Percentiles rank a stretch among this genome's conserved stretches.
phyloP scores from a whole-genome alignment of 768 basidiomycete species.

The Lentinus tigrinus region DNA sequence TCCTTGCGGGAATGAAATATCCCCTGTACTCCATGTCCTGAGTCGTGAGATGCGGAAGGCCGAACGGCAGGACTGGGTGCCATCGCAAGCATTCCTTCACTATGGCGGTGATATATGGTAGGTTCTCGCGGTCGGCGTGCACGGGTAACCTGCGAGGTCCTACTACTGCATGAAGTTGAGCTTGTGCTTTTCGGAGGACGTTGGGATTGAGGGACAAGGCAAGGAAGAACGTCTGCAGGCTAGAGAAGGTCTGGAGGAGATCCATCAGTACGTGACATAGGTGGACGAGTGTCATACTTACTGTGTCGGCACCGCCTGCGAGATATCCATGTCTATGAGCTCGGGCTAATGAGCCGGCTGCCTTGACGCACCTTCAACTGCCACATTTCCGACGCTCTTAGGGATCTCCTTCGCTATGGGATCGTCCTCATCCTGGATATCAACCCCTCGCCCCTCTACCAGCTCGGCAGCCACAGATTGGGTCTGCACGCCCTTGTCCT shows the following conservation, averaged over 20 bases:
- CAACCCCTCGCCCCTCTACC: not conserved
- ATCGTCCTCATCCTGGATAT: not conserved
- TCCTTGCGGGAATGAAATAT: slow-evolving; percentile 22
- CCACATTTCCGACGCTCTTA: not conserved
- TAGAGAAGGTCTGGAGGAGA: not conserved
- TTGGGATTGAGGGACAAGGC: slow-evolving; percentile 6
- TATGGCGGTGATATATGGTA: slow-evolving; percentile 11
- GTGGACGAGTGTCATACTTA: no score
- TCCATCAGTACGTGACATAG: not conserved
- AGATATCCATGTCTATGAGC: not conserved
- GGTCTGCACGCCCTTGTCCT: not conserved
- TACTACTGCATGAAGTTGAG: slow-evolving; percentile 7
- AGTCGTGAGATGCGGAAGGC: slow-evolving; percentile 27
- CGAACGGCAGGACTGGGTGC: slow-evolving; percentile 7
- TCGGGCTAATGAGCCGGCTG: not conserved
- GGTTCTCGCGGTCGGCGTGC: not conserved
- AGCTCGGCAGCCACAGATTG: not conserved
- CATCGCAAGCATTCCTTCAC: slow-evolving; percentile 12
- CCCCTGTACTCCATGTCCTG: slow-evolving; percentile 23
- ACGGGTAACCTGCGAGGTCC: slow-evolving; percentile 8
- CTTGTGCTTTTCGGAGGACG: slow-evolving; percentile 5
- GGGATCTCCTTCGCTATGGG: not conserved
- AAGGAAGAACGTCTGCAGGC: slow-evolving; percentile 1
- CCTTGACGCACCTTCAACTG: not conserved
- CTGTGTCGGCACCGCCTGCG: slow-evolving; percentile 6